Conservation (phyloP, 1,139 yeast genomes). For the Saccharomyces uvarum region DNA sequence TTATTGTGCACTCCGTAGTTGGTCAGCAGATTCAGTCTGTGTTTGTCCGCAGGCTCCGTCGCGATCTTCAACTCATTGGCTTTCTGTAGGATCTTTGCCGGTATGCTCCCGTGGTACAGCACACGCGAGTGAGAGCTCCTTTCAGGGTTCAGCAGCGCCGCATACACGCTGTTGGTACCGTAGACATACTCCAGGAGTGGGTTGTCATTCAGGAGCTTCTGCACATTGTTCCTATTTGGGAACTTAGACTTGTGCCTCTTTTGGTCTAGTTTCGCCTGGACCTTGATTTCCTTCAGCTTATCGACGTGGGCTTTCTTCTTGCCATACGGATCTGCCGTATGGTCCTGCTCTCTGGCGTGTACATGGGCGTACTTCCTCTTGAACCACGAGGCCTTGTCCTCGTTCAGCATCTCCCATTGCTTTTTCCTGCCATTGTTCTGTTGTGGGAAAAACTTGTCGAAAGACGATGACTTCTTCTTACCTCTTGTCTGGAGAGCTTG, state of each 20-base stretch:
- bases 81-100: slow-evolving; percentile 37
- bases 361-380: slow-evolving; percentile 49
- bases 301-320: slow-evolving; percentile 15
- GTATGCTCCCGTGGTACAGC: slow-evolving; percentile 40
- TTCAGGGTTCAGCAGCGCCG: slow-evolving; percentile 55
- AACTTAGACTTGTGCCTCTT: slow-evolving; percentile 14
- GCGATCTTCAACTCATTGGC: slow-evolving; percentile 43
- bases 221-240: neutral
- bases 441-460: neutral
- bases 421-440: slow-evolving; percentile 25
- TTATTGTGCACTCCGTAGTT: slow-evolving; percentile 79
- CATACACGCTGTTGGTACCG: slow-evolving; percentile 69
- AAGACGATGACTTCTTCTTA: neutral
- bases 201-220: slow-evolving; percentile 16
- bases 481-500: neutral
- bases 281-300: slow-evolving; percentile 11
- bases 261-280: slow-evolving; percentile 8
- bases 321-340: slow-evolving; percentile 18
- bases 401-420: slow-evolving; percentile 54
- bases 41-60: slow-evolving; percentile 41
- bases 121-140: slow-evolving; percentile 49
- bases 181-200: slow-evolving; percentile 62
- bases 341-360: slow-evolving; percentile 41
- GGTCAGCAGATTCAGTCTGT: slow-evolving; percentile 53
- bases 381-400: slow-evolving; percentile 49